These are phyloP conservation scores for Mycena citricolor DNA, from an alignment of 1,284 basidiomycete species.

Conservation along the genomic window DNA sequence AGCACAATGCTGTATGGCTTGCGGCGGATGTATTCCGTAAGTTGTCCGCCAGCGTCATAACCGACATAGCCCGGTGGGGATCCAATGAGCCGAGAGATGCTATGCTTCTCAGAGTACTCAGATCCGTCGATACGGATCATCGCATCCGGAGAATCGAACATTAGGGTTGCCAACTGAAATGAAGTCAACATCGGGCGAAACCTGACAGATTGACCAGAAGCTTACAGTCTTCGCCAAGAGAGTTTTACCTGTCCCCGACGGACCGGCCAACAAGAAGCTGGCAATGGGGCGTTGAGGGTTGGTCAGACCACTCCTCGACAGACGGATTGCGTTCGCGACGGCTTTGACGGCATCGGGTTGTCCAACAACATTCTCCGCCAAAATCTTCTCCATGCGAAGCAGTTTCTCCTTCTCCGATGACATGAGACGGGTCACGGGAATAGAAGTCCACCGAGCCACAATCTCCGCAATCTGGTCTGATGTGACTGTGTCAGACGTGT, in stretches of 20 bases:
- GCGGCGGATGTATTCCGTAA: slow-evolving; percentile 89
- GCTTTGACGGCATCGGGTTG: slow-evolving; percentile 88
- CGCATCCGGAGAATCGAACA: slow-evolving; percentile 89
- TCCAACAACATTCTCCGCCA: slow-evolving; percentile 76
- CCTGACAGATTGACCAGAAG: slow-evolving; percentile 17
- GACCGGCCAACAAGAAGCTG: slow-evolving; percentile 90
- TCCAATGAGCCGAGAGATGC: slow-evolving; percentile 73
- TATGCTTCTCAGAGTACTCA: slow-evolving; percentile 88
- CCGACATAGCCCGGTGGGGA: slow-evolving; percentile 90
- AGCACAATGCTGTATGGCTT: slow-evolving; percentile 83
- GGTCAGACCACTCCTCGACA: slow-evolving; percentile 87
- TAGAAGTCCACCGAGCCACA: slow-evolving; percentile 86
- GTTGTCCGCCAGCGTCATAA: slow-evolving; percentile 86
- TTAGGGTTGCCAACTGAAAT: slow-evolving; percentile 73
- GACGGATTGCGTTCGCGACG: slow-evolving; percentile 88
- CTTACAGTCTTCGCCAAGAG: slow-evolving; percentile 87
- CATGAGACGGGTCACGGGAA: slow-evolving; percentile 86
- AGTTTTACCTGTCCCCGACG: slow-evolving; percentile 90
- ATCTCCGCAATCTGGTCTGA: slow-evolving; percentile 92
- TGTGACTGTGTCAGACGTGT: slow-evolving; percentile 78
- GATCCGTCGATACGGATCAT: slow-evolving; percentile 92
- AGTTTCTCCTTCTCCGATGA: slow-evolving; percentile 92
- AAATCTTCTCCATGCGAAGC: slow-evolving; percentile 72
- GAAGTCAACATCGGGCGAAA: slow-evolving; percentile 18
- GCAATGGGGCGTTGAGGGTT: slow-evolving; percentile 86